phyloP scores from a whole-genome alignment of 225 moss, liverwort and hornwort species.

The Asterella californica region DNA sequence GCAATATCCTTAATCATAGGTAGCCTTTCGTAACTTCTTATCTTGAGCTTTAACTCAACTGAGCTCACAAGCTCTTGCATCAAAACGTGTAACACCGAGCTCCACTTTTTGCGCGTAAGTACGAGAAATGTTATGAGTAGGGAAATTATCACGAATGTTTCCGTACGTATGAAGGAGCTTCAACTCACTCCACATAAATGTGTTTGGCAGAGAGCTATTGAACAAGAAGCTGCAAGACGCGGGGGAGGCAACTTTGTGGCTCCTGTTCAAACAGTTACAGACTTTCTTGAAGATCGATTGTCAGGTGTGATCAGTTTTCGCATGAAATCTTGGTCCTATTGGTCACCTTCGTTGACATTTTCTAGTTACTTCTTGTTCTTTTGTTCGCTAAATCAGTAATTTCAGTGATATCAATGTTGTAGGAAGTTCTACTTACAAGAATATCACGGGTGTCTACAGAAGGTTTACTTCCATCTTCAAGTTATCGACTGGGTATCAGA shows the following conservation, averaged over 20 bases:
- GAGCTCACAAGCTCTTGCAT: neutral
- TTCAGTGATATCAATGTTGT: neutral
- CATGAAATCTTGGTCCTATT: neutral
- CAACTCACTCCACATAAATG: neutral
- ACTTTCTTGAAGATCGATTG: constrained; percentile 71
- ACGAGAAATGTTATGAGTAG: neutral
- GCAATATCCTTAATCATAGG: neutral
- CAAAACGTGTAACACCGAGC: neutral
- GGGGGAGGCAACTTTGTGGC: constrained; percentile 93
- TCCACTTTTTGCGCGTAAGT: neutral
- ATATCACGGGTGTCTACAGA: constrained; percentile 34
- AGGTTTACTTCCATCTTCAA: constrained; percentile 68
- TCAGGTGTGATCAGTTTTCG: constrained; percentile 43
- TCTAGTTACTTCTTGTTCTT: neutral
- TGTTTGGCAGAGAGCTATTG: constrained; percentile 60
- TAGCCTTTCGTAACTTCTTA: neutral
- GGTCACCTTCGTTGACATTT: neutral
- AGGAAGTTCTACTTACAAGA: neutral
- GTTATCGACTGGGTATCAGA: constrained; percentile 88
- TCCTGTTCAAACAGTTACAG: constrained; percentile 83
- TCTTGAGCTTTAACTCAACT: too few species aligned
- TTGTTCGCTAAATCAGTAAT: neutral
- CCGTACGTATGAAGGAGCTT: neutral
- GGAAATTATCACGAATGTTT: neutral
- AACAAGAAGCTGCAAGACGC: constrained; percentile 70